Percentiles rank a stretch among this genome's conserved stretches.
phyloP scores from a whole-genome alignment of 202 grass and related monocot genomes.

The Setaria italica region DNA sequence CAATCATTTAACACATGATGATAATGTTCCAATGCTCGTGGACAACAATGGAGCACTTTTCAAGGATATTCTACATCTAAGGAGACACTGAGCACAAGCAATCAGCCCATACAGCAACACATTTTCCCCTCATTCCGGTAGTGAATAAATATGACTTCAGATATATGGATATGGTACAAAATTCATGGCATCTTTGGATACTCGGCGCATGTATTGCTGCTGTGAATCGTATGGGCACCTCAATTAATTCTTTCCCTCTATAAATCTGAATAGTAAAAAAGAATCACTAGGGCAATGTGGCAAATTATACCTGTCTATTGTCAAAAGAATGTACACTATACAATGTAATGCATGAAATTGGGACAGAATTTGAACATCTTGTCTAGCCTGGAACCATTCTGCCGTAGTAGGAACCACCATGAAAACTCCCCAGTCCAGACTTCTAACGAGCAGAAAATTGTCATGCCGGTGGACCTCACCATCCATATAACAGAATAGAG shows the following conservation, averaged over 20 bases:
- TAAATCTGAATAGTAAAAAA: constrained; percentile 50
- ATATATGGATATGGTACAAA: constrained; percentile 36
- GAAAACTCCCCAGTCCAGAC: constrained; percentile 6
- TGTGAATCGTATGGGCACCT: constrained; percentile 19
- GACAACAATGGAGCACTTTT: neutral
- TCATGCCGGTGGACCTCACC: constrained; percentile 19
- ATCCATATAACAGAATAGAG: constrained; percentile 28
- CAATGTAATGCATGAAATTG: constrained; percentile 45
- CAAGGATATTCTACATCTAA: neutral
- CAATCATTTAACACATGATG: neutral
- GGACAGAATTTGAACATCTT: constrained; percentile 43
- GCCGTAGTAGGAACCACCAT: constrained; percentile 26
- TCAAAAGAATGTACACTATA: constrained; percentile 71
- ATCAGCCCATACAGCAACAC: neutral
- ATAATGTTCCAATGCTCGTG: neutral
- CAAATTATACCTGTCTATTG: constrained; percentile 48
- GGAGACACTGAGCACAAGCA: neutral
- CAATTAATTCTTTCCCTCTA: constrained; percentile 25
- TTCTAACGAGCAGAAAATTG: constrained; percentile 26
- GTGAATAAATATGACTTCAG: neutral
- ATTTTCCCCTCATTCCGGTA: neutral
- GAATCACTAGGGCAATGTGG: constrained; percentile 43
- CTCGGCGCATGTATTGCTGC: neutral
- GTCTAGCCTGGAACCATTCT: constrained; percentile 35
- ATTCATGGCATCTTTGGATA: neutral